Conservation (phyloP, 257 asterid species). For the Mitragyna speciosa region DNA sequence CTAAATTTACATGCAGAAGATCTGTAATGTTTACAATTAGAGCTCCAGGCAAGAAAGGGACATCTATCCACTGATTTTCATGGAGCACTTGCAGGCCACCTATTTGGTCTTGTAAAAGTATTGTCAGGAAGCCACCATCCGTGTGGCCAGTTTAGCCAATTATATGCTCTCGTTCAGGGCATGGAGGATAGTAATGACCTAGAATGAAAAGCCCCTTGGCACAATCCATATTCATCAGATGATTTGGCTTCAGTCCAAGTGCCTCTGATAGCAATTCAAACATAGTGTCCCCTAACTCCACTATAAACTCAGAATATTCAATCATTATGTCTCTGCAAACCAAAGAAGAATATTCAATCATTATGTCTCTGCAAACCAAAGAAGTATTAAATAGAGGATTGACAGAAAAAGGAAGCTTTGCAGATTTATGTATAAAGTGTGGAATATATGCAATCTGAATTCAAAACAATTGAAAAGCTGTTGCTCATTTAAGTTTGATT, state of each 20-base stretch:
- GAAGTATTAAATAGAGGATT: too few species aligned
- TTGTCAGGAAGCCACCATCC: slow-evolving; percentile 43
- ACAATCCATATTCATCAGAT: slow-evolving; percentile 31
- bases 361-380: too few species aligned
- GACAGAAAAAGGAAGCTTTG: too few species aligned
- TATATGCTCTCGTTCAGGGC: background rate
- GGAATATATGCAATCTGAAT: too few species aligned
- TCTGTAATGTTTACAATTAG: slow-evolving; percentile 47
- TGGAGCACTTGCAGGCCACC: slow-evolving; percentile 48
- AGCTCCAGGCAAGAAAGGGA: slow-evolving; percentile 45
- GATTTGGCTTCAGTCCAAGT: slow-evolving; percentile 28
- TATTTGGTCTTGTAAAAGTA: slow-evolving; percentile 42
- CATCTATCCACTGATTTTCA: slow-evolving; percentile 47
- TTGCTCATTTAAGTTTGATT: too few species aligned
- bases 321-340: slow-evolving; percentile 21
- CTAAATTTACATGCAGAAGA: too few species aligned
- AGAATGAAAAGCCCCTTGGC: slow-evolving; percentile 18
- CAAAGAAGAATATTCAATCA: too few species aligned
- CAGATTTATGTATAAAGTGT: too few species aligned
- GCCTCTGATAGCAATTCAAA: slow-evolving; percentile 36
- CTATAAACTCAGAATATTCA: slow-evolving; percentile 27
- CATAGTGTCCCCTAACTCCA: slow-evolving; percentile 25
- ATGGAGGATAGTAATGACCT: slow-evolving; percentile 7
- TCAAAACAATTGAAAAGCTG: too few species aligned
- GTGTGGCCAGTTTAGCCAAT: slow-evolving; percentile 46